Conservation (phyloP, 768 basidiomycete genomes). For the Boletus subparvulus region DNA sequence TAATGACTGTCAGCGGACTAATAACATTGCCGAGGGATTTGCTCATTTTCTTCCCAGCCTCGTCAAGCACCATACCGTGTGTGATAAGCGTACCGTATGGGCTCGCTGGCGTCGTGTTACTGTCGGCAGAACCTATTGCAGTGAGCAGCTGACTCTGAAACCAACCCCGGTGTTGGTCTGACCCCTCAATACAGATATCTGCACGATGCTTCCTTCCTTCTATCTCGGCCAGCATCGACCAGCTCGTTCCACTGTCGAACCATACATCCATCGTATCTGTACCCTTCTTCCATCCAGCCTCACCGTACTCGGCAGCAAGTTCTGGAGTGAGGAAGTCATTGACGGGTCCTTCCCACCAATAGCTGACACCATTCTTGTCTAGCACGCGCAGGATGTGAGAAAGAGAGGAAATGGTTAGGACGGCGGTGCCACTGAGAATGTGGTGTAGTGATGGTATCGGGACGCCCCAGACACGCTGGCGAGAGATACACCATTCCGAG, state of each 20-base stretch:
- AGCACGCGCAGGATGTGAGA: slow-evolving; percentile 77
- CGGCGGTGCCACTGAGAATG: slow-evolving; percentile 54
- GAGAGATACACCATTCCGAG: slow-evolving; percentile 98
- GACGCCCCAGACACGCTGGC: slow-evolving; percentile 96
- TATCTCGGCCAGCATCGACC: slow-evolving; percentile 67
- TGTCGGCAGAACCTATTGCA: slow-evolving; percentile 46
- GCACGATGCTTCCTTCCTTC: slow-evolving; percentile 50
- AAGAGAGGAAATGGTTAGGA: slow-evolving; percentile 65
- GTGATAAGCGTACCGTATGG: slow-evolving; percentile 86
- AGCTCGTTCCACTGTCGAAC: slow-evolving; percentile 97
- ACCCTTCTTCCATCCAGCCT: slow-evolving; percentile 67
- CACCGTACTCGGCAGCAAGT: slow-evolving; percentile 46
- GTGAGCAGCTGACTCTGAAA: slow-evolving; percentile 96
- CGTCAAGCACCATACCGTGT: slow-evolving; percentile 95
- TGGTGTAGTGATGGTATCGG: slow-evolving; percentile 90
- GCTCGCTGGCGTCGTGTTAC: slow-evolving; percentile 24
- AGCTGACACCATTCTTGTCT: slow-evolving; percentile 64
- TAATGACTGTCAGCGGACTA: slow-evolving; percentile 76
- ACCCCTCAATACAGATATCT: slow-evolving; percentile 91
- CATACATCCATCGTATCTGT: slow-evolving; percentile 98
- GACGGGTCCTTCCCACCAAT: slow-evolving; percentile 91
- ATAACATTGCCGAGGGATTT: slow-evolving; percentile 93
- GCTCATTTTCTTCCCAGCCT: slow-evolving; percentile 92
- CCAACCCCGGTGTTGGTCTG: slow-evolving; percentile 98
- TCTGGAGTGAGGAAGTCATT: slow-evolving; percentile 75